Conservation (phyloP, 352 stramenopile genomes). For the Peronosclerospora sorghi region DNA sequence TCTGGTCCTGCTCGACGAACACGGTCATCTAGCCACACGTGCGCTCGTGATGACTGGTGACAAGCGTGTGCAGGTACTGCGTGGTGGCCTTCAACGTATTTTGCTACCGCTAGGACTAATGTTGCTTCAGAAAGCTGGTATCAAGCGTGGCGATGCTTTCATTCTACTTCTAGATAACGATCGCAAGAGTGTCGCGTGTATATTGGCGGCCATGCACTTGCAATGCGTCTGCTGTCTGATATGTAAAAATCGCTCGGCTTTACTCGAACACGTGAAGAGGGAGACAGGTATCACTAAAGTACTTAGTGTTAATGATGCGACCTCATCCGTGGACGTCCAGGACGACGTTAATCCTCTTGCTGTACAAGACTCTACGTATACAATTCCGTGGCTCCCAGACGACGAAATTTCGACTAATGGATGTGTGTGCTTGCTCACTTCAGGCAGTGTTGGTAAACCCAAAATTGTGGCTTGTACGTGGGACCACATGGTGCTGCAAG, state of each 20-base stretch:
- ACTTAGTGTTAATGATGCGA: slow-evolving; percentile 34
- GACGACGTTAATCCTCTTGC: no score
- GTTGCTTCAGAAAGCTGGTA: slow-evolving; percentile 24
- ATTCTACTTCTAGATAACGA: slow-evolving; percentile 68
- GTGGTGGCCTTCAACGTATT: slow-evolving; percentile 27
- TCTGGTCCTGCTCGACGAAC: slow-evolving; percentile 35
- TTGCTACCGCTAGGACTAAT: slow-evolving; percentile 40
- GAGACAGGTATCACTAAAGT: slow-evolving; percentile 55
- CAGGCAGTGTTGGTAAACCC: slow-evolving; percentile 58
- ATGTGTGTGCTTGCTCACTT: slow-evolving; percentile 74
- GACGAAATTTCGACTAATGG: slow-evolving; percentile 22
- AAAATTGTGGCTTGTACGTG: slow-evolving; percentile 76
- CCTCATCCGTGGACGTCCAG: slow-evolving; percentile 10
- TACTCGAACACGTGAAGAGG: slow-evolving; percentile 39
- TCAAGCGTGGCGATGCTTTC: slow-evolving; percentile 35
- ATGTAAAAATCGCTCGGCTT: slow-evolving; percentile 25
- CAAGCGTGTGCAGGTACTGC: slow-evolving; percentile 23
- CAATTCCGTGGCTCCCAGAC: no score
- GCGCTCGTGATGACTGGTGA: slow-evolving; percentile 4
- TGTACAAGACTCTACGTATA: no score
- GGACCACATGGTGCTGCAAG: slow-evolving; percentile 67
- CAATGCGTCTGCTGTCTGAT: slow-evolving; percentile 47
- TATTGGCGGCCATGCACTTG: slow-evolving; percentile 59
- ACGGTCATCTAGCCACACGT: slow-evolving; percentile 4
- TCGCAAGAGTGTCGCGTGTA: slow-evolving; percentile 54